Evolutionary conservation across 1,139 yeast species (phyloP).

Genomic region (Saccharomyces hybrid): DNA sequence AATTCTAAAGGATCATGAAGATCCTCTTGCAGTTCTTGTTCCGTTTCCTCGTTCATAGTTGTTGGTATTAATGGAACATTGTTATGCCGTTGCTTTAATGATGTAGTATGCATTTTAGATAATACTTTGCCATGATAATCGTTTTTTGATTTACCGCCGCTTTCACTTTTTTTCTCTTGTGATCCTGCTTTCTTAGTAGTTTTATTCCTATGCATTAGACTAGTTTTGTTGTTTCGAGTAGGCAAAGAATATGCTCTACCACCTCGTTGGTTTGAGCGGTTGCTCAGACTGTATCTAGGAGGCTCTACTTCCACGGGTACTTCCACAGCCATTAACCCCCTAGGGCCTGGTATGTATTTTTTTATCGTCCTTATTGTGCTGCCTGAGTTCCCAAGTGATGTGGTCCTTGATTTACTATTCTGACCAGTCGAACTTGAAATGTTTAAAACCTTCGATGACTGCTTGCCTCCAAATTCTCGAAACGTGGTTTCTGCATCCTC

Average conservation of each 20-base stretch:
- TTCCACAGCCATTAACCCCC: conserved; percentile 40
- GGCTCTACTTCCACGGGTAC: conserved; percentile 34
- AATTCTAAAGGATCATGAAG: neutral
- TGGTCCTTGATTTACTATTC: conserved; percentile 7
- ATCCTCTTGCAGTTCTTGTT: conserved; percentile 8
- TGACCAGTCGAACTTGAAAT: conserved; percentile 1
- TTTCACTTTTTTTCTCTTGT: neutral
- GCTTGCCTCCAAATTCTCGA: neutral
- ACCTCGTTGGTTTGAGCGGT: neutral
- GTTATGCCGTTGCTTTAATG: neutral
- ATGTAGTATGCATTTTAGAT: neutral
- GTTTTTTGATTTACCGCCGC: neutral
- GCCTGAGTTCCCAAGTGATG: neutral
- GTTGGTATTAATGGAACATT: conserved; percentile 9
- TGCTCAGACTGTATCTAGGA: neutral
- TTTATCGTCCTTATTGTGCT: conserved; percentile 32
- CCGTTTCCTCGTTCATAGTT: conserved; percentile 13
- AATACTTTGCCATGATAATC: neutral
- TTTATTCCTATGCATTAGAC: neutral
- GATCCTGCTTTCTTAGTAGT: neutral
- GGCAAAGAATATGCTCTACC: neutral
- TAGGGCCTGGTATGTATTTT: conserved; percentile 41
- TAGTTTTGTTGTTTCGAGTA: neutral
- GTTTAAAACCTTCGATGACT: neutral
- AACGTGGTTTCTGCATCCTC: neutral